Evolutionary conservation across 2,329 filamentous ascomycete genomes (phyloP).

Genomic region (Capronia epimyces): DNA sequence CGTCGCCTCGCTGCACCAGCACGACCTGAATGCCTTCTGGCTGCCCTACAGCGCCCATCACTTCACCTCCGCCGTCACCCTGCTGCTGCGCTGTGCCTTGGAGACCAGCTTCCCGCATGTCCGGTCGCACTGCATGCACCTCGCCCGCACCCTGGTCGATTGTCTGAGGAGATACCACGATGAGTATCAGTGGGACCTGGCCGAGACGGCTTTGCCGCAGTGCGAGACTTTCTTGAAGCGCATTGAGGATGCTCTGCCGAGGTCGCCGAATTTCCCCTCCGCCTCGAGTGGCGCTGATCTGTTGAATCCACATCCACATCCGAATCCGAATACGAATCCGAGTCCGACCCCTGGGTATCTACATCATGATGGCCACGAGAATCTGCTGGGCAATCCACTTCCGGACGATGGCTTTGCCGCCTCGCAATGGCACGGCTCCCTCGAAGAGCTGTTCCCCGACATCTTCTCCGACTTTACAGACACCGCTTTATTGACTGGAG

Average conservation of each 20-base stretch:
- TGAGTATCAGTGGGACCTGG: constrained; percentile 52
- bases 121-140: constrained; percentile 43
- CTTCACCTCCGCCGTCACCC: constrained; percentile 28
- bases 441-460: constrained; percentile 26
- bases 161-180: constrained; percentile 45
- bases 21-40: constrained; percentile 26
- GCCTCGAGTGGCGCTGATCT: too few species aligned
- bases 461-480: constrained; percentile 26
- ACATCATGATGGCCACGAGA: too few species aligned
- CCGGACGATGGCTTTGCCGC: constrained; percentile 16
- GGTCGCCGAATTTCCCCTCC: constrained; percentile 1
- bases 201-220: constrained; percentile 50
- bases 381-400: constrained; percentile 12
- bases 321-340: too few species aligned
- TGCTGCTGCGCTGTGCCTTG: constrained; percentile 27
- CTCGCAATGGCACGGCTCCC: constrained; percentile 15
- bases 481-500: constrained; percentile 20
- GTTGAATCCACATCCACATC: not conserved
- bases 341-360: too few species aligned
- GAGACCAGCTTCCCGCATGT: constrained; percentile 42
- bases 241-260: constrained; percentile 25
- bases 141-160: constrained; percentile 45
- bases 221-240: constrained; percentile 41
- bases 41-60: constrained; percentile 28
- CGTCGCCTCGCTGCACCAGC: constrained; percentile 40